These are phyloP conservation scores for Gossypium sturtianum DNA, from an alignment of 345 rosid species.

Conservation along the genomic window DNA sequence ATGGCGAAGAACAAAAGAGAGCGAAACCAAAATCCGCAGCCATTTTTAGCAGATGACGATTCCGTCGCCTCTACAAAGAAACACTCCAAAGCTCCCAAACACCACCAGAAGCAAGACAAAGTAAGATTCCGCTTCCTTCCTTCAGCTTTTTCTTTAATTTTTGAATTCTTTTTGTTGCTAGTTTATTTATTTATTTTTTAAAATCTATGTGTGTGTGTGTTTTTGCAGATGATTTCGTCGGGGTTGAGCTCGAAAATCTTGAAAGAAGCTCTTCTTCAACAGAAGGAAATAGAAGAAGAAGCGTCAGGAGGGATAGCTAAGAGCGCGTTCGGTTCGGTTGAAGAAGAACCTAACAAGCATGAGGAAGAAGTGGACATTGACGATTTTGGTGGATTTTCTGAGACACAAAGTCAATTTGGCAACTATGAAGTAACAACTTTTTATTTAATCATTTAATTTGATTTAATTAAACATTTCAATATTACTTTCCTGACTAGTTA, in stretches of 20 bases:
- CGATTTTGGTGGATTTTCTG: slow-evolving; percentile 54
- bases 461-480: not conserved
- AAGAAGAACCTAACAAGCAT: slow-evolving; percentile 27
- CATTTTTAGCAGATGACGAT: slow-evolving; percentile 46
- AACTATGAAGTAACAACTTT: slow-evolving; percentile 39
- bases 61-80: slow-evolving; percentile 49
- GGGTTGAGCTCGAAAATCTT: slow-evolving; percentile 76
- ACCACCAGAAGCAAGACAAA: slow-evolving; percentile 54
- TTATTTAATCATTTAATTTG: not conserved
- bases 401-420: slow-evolving; percentile 52
- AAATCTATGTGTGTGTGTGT: not conserved
- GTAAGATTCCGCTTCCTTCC: slow-evolving; percentile 19
- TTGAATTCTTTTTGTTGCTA: not conserved
- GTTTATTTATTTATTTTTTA: not conserved
- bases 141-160: not conserved
- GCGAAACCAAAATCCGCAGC: slow-evolving; percentile 58
- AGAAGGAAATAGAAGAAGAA: slow-evolving; percentile 71
- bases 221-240: slow-evolving; percentile 50
- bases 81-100: slow-evolving; percentile 57
- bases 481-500: not conserved
- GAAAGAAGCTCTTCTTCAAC: slow-evolving; percentile 79
- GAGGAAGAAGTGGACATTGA: slow-evolving; percentile 55
- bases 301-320: slow-evolving; percentile 31
- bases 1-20: slow-evolving; percentile 42
- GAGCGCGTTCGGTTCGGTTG: slow-evolving; percentile 31